These are phyloP conservation scores for Yarrowia bubula DNA, from an alignment of 805 yeast genomes.

Conservation along the genomic window DNA sequence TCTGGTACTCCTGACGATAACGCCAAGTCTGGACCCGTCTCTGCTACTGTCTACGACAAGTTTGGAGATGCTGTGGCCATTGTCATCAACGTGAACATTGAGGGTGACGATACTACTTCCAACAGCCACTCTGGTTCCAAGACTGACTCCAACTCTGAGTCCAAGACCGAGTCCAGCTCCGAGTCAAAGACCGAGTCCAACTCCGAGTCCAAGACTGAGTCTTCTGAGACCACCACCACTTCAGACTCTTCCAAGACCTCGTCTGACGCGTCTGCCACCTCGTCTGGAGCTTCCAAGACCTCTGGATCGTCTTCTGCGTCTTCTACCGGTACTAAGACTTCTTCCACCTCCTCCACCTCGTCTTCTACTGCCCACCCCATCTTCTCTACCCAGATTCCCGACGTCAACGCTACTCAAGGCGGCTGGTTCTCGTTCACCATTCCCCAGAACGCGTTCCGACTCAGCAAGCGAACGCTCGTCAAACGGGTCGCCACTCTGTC, in stretches of 20 bases:
- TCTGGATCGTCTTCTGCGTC: neutral
- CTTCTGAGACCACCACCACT: slow-evolving; percentile 42
- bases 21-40: slow-evolving; percentile 36
- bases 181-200: slow-evolving; percentile 28
- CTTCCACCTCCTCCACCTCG: neutral
- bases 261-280: neutral
- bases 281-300: neutral
- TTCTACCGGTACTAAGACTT: neutral
- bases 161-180: neutral
- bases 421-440: slow-evolving; percentile 54
- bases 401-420: slow-evolving; percentile 69
- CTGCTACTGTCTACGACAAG: slow-evolving; percentile 44
- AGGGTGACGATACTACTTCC: neutral
- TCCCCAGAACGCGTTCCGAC: slow-evolving; percentile 56
- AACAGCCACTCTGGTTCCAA: neutral
- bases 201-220: slow-evolving; percentile 41
- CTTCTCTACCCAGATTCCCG: slow-evolving; percentile 49
- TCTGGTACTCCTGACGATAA: slow-evolving; percentile 61
- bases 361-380: slow-evolving; percentile 28
- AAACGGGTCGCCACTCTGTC: slow-evolving; percentile 25
- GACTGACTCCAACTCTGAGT: neutral
- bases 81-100: slow-evolving; percentile 33
- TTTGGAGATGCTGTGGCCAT: slow-evolving; percentile 40
- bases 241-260: neutral
- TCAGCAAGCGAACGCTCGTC: slow-evolving; percentile 42